These are phyloP conservation scores for Arbutus unedo DNA, from an alignment of 148 eudicot species.

Conservation along the genomic window DNA sequence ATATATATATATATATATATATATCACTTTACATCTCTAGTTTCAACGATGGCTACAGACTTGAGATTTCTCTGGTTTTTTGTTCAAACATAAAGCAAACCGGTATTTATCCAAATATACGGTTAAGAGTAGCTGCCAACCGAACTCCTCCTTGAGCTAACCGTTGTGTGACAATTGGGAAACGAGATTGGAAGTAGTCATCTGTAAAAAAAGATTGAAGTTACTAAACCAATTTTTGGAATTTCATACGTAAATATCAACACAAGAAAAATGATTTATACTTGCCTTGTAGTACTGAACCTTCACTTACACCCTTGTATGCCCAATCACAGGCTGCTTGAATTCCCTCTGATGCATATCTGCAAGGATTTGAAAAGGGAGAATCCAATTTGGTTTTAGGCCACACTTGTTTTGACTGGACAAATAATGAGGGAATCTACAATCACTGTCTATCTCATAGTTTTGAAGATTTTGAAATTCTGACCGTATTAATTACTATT, in stretches of 20 bases:
- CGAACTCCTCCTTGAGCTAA: conserved; percentile 72
- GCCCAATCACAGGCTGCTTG: conserved; percentile 67
- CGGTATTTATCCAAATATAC: conserved; percentile 35
- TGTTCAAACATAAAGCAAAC: background rate
- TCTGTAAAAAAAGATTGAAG: conserved; percentile 31
- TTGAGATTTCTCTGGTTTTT: background rate
- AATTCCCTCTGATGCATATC: conserved; percentile 70
- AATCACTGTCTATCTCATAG: too few relatives aligned
- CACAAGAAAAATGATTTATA: background rate
- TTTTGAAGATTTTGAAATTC: too few relatives aligned
- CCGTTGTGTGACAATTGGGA: conserved; percentile 42
- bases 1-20: too few relatives aligned
- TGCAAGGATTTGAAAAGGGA: conserved; percentile 11
- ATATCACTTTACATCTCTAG: too few relatives aligned
- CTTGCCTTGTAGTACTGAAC: conserved; percentile 52
- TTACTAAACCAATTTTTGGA: background rate
- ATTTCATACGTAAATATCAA: background rate
- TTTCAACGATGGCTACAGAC: background rate
- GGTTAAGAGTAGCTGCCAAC: conserved; percentile 57
- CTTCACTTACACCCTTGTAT: conserved; percentile 55
- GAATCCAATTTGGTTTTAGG: background rate
- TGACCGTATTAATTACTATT: background rate
- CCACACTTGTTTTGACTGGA: too few relatives aligned
- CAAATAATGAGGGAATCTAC: too few relatives aligned
- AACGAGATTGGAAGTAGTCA: conserved; percentile 54